These are phyloP conservation scores for Eucalyptus guilfoylei DNA, from an alignment of 345 rosid genomes.

Conservation along the genomic window DNA sequence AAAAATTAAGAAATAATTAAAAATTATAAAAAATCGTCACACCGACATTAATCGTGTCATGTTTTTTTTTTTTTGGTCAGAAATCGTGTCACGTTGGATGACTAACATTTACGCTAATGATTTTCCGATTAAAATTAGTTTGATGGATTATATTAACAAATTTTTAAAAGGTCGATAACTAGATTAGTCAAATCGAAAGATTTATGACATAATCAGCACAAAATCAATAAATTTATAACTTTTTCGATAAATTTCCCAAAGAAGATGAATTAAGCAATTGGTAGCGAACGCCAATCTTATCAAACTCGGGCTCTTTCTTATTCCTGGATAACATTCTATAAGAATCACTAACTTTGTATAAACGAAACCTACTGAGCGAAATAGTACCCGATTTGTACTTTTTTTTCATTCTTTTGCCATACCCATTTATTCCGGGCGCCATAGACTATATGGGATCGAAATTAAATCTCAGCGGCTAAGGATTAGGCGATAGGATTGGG, in stretches of 20 bases:
- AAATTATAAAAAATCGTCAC: neutral
- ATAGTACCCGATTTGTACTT: neutral
- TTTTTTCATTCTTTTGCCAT: neutral
- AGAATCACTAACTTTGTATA: rapidly evolving
- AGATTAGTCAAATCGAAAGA: rapidly evolving
- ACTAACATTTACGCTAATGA: neutral
- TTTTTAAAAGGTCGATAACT: rapidly evolving
- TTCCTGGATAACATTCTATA: rapidly evolving
- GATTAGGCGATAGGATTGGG: neutral
- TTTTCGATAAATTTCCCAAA: neutral
- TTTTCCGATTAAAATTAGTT: too few relatives aligned
- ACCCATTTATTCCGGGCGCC: neutral
- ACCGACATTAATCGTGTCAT: rapidly evolving
- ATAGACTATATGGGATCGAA: neutral
- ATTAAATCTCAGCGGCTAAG: neutral
- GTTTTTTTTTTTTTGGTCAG: too few relatives aligned
- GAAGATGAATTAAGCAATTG: neutral
- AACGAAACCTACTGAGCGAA: rapidly evolving
- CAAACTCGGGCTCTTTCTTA: neutral
- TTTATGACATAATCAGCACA: too few relatives aligned
- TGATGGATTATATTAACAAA: too few relatives aligned
- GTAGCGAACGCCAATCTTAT: rapidly evolving
- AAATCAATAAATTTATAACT: too few relatives aligned
- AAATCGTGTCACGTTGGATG: rapidly evolving
- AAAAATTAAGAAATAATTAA: too few relatives aligned